phyloP scores from a whole-genome alignment of 805 yeast species.

The Priceomyces haplophilus region DNA sequence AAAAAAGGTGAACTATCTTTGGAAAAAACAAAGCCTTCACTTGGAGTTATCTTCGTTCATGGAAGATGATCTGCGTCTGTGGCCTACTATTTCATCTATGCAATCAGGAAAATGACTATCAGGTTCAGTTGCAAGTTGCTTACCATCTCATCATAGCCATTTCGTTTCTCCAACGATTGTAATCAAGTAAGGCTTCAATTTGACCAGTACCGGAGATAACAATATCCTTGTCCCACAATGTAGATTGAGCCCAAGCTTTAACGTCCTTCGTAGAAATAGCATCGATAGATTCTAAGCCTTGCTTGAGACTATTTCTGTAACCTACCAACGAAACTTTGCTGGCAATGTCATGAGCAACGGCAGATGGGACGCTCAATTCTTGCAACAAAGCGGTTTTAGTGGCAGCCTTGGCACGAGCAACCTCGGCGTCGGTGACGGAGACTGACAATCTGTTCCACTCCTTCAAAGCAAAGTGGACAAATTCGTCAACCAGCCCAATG shows the following conservation, averaged over 20 bases:
- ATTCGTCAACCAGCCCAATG: slow-evolving; percentile 63
- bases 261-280: slow-evolving; percentile 57
- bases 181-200: slow-evolving; percentile 80
- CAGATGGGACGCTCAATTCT: slow-evolving; percentile 45
- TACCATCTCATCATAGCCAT: slow-evolving; percentile 83
- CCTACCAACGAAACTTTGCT: slow-evolving; percentile 57
- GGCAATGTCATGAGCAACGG: slow-evolving; percentile 58
- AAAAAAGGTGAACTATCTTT: not conserved
- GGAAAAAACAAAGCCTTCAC: not conserved
- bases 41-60: too few relatives aligned
- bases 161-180: slow-evolving; percentile 82
- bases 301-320: slow-evolving; percentile 57
- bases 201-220: slow-evolving; percentile 83
- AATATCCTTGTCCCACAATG: slow-evolving; percentile 80
- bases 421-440: slow-evolving; percentile 73
- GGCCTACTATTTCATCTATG: not conserved
- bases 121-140: slow-evolving; percentile 9
- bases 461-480: slow-evolving; percentile 75
- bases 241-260: slow-evolving; percentile 69
- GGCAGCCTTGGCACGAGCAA: slow-evolving; percentile 71
- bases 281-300: slow-evolving; percentile 61
- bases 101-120: not conserved
- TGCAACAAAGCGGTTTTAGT: slow-evolving; percentile 62
- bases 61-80: not conserved
- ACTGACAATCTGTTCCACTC: slow-evolving; percentile 85